Evolutionary conservation across 257 asterid genomes (phyloP), one percentile per base, ranked within the genome.

Genomic region (Solanum piurae): DNA sequence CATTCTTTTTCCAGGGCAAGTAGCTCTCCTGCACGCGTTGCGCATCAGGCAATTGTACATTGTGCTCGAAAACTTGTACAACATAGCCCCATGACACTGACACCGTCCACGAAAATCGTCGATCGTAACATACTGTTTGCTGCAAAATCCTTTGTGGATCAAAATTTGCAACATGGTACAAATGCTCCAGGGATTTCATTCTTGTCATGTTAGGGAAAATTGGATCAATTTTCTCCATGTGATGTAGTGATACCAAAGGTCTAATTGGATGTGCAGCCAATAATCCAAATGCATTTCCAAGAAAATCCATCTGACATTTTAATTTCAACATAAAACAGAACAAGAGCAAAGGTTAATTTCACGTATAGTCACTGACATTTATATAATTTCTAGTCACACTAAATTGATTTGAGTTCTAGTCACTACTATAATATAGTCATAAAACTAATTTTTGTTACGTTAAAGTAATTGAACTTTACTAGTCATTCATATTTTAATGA

Each of bases 41-140:
- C 49, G 94, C 77, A 68, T 94, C 98, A 7, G 94, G 91, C 85
- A 94, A 91, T 46, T 90, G 92, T 33, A 84, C 88, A 80, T 94
- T 91, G 72, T 94, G 95, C 88, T 93, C 92, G 55, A 91, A 94
- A 3, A 95, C 88, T 88, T 95, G 96, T 86, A 95, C 89, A 71
- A 93, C 93, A 89, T 92, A 94, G 6, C 98, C 98, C 98, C 98
- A 95, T 25, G 98, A 89, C 82, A 94, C 79, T 4, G 95, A 94
- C 86, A 94, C 88, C 2, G 98, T 94, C 90, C 93, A 87, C 38
- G 92, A 91, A 80, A 91, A 89, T 88, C 62, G 18, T 10, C 52
- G 86, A 58, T 94, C 93, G 64, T 94, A 94, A 88, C 98, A 94
- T 84, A 95, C 98, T 83, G 95, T 90, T 85, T 95, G 98, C 91